Conservation (phyloP, 768 basidiomycete genomes). For the Suillus clintonianus region DNA sequence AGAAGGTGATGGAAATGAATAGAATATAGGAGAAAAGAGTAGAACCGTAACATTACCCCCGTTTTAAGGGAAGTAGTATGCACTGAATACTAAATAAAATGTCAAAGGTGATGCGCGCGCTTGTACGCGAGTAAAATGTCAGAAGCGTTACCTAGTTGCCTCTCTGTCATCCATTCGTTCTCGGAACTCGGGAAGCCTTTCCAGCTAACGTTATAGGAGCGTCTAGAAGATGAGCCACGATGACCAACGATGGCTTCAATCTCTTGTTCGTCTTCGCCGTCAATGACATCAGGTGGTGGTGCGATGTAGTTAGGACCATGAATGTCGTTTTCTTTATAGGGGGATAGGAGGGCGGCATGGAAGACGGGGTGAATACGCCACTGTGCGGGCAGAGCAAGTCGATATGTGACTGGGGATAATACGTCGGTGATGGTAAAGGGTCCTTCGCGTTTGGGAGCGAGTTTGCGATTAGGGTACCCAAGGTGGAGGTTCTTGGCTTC, state of each 20-base stretch:
- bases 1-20: no score
- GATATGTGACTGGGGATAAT: neutral
- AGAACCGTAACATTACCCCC: no score
- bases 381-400: neutral
- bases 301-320: neutral
- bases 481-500: neutral
- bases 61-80: no score
- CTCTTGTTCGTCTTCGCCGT: neutral
- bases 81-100: no score
- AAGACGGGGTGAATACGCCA: conserved; percentile 6
- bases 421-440: neutral
- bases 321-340: neutral
- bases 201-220: neutral
- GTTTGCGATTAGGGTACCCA: neutral
- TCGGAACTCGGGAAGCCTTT: neutral
- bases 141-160: neutral
- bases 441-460: conserved; percentile 3
- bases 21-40: no score
- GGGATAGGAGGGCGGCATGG: neutral
- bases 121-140: no score
- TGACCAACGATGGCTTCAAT: neutral
- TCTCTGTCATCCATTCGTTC: neutral
- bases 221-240: fast-evolving
- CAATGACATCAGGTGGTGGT: neutral
- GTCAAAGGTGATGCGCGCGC: no score